Evolutionary conservation across 352 stramenopile species (phyloP), one percentile per base, ranked within the genome.

Genomic region (Phytophthora hibernalis): DNA sequence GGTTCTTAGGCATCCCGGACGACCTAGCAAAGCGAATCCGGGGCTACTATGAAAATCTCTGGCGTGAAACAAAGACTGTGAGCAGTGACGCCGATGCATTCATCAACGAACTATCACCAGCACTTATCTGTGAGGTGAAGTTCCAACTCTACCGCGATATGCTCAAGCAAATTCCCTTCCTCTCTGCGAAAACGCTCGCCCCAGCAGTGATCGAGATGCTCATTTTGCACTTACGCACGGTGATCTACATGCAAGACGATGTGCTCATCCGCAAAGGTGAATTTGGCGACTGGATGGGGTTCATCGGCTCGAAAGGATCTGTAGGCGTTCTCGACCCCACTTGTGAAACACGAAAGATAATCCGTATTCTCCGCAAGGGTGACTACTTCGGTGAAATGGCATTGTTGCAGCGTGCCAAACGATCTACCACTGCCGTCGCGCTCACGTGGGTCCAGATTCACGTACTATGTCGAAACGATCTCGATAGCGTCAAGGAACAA

Each of bases 211-310:
- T 93, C n/a, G 82, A 92, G 54, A 87, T 91, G 70, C 70, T 93
- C 18, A 89, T 93, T 44, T 54, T 91, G 38, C 79, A 91, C 33
- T 60, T 93, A 22, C 76, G 83, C 20, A 91, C 83, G 0, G 74
- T 91, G 28, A 90, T 90, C 49, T 93, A 93, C 65, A 91, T 92
- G 81, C 83, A 92, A 58, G 85, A 91, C 57, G 85, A 93, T 52
- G 75, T 93, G 15, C 56, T 92, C 11, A 91, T 92, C 30, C 79
- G 85, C 40, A 92, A 93, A 59, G 83, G 83, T n/a, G 85, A 93
- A 64, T 83, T 82, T 28, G 82, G 85, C 11, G 83, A 93, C 65
- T 93, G 85, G 85, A 93, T 93, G 85, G 85, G 83, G 21, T 90
- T 91, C 45, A 90, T 90, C 53, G 81, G 81, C 9, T 86, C 79